phyloP scores from a whole-genome alignment of 371 early-diverging fungal species.

The Mortierella sp. region DNA sequence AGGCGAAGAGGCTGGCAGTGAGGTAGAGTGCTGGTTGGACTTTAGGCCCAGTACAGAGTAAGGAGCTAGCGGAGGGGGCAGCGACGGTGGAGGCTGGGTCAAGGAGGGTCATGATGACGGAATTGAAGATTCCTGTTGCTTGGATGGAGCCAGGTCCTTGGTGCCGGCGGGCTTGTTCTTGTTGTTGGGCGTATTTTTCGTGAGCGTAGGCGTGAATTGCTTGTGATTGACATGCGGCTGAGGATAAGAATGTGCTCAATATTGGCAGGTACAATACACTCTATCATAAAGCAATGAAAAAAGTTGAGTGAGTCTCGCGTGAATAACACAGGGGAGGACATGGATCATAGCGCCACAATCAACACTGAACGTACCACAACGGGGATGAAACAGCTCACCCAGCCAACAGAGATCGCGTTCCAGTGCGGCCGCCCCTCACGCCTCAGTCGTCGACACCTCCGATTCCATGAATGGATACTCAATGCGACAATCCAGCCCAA shows the following conservation, averaged over 20 bases:
- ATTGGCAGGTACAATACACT: slow-evolving; percentile 51
- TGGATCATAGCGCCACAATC: background rate
- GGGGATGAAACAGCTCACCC: slow-evolving; percentile 73
- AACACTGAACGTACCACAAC: slow-evolving; percentile 61
- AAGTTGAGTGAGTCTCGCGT: background rate
- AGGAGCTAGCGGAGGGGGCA: slow-evolving; percentile 14
- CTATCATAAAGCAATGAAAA: background rate
- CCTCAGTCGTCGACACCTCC: slow-evolving; percentile 35
- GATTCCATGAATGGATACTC: slow-evolving; percentile 45
- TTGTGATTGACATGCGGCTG: slow-evolving; percentile 71
- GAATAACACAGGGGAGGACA: slow-evolving; percentile 10
- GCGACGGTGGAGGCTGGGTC: slow-evolving; percentile 38
- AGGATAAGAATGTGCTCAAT: slow-evolving; percentile 70
- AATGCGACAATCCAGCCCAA: slow-evolving; percentile 42
- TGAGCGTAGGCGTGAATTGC: slow-evolving; percentile 44
- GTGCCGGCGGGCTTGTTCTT: slow-evolving; percentile 22
- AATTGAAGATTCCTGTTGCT: slow-evolving; percentile 12
- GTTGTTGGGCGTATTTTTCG: slow-evolving; percentile 21
- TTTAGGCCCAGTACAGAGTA: slow-evolving; percentile 42
- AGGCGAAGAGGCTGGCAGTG: slow-evolving; percentile 72
- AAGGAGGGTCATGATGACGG: slow-evolving; percentile 29
- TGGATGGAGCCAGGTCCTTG: slow-evolving; percentile 6
- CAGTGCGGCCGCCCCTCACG: slow-evolving; percentile 34
- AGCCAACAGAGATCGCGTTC: slow-evolving; percentile 51
- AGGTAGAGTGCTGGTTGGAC: slow-evolving; percentile 63